Conservation (phyloP, 345 rosid genomes). For the Pugionium cornutum region DNA sequence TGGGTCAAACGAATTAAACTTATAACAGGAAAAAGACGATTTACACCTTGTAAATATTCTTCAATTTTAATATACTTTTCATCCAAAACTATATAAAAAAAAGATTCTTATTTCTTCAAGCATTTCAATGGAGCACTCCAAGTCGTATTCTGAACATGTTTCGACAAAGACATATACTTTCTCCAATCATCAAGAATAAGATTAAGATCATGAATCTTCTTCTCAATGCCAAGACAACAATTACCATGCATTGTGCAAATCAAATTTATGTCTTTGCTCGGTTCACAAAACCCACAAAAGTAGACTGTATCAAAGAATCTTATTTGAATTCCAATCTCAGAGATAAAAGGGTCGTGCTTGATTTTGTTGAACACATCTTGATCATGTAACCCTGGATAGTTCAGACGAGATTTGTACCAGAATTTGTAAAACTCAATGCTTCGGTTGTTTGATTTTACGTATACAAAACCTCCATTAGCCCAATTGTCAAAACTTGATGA, state of each 20-base stretch:
- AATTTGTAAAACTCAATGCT: slow-evolving; percentile 59
- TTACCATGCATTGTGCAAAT: slow-evolving; percentile 87
- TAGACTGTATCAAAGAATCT: slow-evolving; percentile 62
- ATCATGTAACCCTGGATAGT: slow-evolving; percentile 55
- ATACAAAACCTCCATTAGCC: slow-evolving; percentile 70
- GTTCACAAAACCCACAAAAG: slow-evolving; percentile 71
- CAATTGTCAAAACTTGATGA: slow-evolving; percentile 39
- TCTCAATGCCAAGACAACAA: slow-evolving; percentile 62
- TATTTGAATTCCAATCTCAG: slow-evolving; percentile 43
- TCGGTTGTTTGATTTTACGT: slow-evolving; percentile 51
- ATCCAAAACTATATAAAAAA: background rate
- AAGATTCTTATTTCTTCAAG: background rate
- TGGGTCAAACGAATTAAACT: too few relatives aligned
- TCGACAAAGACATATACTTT: slow-evolving; percentile 34
- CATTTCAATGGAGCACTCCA: slow-evolving; percentile 69
- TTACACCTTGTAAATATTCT: too few relatives aligned
- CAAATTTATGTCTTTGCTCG: slow-evolving; percentile 49
- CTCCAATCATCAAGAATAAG: slow-evolving; percentile 64
- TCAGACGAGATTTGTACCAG: slow-evolving; percentile 55
- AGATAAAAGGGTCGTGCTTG: slow-evolving; percentile 44
- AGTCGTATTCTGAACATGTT: slow-evolving; percentile 24
- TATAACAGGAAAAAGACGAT: too few relatives aligned
- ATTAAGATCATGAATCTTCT: slow-evolving; percentile 56
- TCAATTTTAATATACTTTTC: background rate
- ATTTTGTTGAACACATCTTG: slow-evolving; percentile 75